phyloP scores from a whole-genome alignment of 2,329 filamentous ascomycete genomes.

The Cyclaneusma minus region DNA sequence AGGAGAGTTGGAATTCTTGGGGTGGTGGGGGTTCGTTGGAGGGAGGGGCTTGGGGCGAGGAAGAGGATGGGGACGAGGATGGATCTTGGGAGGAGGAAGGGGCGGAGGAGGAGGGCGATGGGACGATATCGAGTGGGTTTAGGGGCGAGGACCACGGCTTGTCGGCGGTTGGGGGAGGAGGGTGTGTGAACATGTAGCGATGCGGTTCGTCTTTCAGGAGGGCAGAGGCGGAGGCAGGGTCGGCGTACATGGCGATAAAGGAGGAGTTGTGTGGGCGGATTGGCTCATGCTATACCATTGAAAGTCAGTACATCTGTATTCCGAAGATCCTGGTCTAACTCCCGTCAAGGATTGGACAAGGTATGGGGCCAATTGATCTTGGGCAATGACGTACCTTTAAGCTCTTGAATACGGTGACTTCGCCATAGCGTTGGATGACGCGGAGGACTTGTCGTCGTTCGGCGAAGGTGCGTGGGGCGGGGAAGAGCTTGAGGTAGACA shows the following conservation, averaged over 20 bases:
- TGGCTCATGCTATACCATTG: too few relatives aligned
- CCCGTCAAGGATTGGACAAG: not conserved
- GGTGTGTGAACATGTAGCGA: not conserved
- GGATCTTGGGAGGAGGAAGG: constrained; percentile 2
- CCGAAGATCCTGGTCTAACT: not conserved
- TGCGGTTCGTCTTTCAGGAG: constrained; percentile 10
- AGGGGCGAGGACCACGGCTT: too few relatives aligned
- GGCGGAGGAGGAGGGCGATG: constrained; percentile 1
- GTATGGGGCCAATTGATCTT: too few relatives aligned
- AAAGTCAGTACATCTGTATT: constrained; percentile 2
- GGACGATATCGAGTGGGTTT: too few relatives aligned
- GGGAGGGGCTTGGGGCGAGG: not conserved
- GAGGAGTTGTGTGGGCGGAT: constrained; percentile 5
- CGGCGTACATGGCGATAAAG: constrained; percentile 14
- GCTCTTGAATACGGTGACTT: constrained; percentile 17
- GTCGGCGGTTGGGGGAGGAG: too few relatives aligned
- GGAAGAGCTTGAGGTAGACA: constrained; percentile 16
- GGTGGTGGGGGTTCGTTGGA: constrained; percentile 1
- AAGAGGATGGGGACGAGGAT: constrained; percentile 1
- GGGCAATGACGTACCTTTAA: constrained; percentile 15
- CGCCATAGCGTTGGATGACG: constrained; percentile 17
- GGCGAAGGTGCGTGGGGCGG: constrained; percentile 14
- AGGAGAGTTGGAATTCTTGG: constrained; percentile 10
- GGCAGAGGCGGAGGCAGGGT: constrained; percentile 8
- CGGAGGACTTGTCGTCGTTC: constrained; percentile 18